Evolutionary conservation across 768 basidiomycete species (phyloP).

Genomic region (Russula sp.): DNA sequence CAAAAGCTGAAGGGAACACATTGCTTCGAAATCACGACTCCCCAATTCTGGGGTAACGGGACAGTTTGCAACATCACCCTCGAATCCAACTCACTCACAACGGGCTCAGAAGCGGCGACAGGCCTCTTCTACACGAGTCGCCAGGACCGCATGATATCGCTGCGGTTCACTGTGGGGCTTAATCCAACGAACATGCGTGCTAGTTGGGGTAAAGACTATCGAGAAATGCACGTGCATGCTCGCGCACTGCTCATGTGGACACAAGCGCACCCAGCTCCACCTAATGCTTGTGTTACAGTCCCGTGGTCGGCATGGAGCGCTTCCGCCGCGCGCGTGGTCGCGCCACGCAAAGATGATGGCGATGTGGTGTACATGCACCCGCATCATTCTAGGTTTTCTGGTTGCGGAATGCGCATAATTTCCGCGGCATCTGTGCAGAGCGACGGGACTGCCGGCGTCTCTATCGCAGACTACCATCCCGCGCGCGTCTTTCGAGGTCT

Average conservation of each 20-base stretch:
- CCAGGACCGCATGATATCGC: constrained; percentile 6
- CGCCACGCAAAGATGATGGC: neutral
- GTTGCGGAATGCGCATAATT: neutral
- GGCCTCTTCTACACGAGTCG: neutral
- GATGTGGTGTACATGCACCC: neutral
- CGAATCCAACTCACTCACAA: constrained; percentile 1
- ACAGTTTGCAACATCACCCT: neutral
- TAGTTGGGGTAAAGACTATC: neutral
- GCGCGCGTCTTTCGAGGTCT: constrained; percentile 9
- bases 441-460: neutral
- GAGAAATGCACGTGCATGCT: constrained; percentile 10
- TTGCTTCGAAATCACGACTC: constrained; percentile 13
- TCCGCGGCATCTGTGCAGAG: too few relatives aligned
- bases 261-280: constrained; percentile 11
- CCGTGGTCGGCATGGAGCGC: constrained; percentile 12
- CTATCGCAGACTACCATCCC: constrained; percentile 13
- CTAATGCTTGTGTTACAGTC: constrained; percentile 11
- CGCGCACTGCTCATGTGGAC: constrained; percentile 14
- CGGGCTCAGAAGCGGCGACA: constrained; percentile 1
- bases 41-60: neutral
- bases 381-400: constrained; percentile 6
- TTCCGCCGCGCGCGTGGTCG: constrained; percentile 8
- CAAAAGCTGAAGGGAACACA: constrained; percentile 17
- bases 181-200: neutral
- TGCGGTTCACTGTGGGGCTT: neutral